phyloP scores from a whole-genome alignment of 108 stramenopile genomes.

The Cyclotella choctawhatcheeana region DNA sequence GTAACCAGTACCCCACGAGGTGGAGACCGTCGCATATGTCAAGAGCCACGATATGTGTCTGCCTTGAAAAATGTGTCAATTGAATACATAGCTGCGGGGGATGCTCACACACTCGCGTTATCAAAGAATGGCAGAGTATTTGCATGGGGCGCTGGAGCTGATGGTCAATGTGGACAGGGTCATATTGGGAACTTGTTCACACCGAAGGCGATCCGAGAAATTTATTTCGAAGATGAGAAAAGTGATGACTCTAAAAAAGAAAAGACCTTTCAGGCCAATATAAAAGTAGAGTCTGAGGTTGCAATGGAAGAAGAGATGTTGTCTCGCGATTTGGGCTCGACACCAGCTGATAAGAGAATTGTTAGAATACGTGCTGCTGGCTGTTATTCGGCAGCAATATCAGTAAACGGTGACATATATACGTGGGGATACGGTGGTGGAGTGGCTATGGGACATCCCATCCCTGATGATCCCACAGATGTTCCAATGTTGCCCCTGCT shows the following conservation, averaged over 20 bases:
- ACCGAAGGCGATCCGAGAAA: slow-evolving; percentile 36
- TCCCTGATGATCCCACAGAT: slow-evolving; percentile 33
- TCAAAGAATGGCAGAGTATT: slow-evolving; percentile 86
- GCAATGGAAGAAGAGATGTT: slow-evolving; percentile 47
- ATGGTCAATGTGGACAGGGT: slow-evolving; percentile 97
- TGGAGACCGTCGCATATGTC: slow-evolving; percentile 49
- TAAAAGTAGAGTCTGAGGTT: slow-evolving; percentile 40
- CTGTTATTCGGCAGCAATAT: slow-evolving; percentile 75
- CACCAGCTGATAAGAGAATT: slow-evolving; percentile 37
- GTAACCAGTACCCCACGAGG: slow-evolving; percentile 33
- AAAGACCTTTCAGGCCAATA: slow-evolving; percentile 13
- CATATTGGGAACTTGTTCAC: slow-evolving; percentile 51
- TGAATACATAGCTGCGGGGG: slow-evolving; percentile 84
- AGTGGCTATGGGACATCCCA: slow-evolving; percentile 68
- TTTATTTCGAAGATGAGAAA: slow-evolving; percentile 50
- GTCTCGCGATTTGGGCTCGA: slow-evolving; percentile 26
- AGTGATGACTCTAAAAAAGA: neutral
- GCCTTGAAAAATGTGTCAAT: slow-evolving; percentile 67
- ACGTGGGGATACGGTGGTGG: slow-evolving; percentile 88
- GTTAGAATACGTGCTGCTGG: slow-evolving; percentile 70
- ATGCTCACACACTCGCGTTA: slow-evolving; percentile 92
- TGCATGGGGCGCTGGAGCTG: slow-evolving; percentile 90
- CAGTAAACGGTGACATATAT: slow-evolving; percentile 74
- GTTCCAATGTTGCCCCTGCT: slow-evolving; percentile 48
- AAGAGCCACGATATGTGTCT: slow-evolving; percentile 66